These are phyloP conservation scores for Cytospora leucostoma DNA, from an alignment of 2,329 filamentous ascomycete species.

Conservation along the genomic window DNA sequence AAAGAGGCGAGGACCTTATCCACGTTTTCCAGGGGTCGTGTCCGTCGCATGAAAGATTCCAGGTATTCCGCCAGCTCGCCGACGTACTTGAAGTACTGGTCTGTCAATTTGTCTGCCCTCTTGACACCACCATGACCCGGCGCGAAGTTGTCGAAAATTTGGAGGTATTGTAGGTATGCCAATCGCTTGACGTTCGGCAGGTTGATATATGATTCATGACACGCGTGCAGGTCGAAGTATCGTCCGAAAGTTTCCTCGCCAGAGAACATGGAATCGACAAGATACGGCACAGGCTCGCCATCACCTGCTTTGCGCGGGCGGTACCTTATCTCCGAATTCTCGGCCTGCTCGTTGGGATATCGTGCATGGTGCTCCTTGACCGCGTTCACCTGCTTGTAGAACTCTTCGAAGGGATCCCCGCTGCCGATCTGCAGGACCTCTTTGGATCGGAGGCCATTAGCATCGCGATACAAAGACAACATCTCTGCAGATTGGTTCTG, in stretches of 20 bases:
- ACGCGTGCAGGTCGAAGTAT: conserved; percentile 83
- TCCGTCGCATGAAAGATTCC: conserved; percentile 83
- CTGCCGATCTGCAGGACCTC: conserved; percentile 84
- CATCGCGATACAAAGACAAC: conserved; percentile 81
- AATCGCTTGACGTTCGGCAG: conserved; percentile 82
- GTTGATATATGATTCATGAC: conserved; percentile 89
- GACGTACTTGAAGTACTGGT: conserved; percentile 90
- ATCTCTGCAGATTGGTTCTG: conserved; percentile 81
- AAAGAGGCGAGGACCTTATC: conserved; percentile 75
- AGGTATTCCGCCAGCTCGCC: conserved; percentile 79
- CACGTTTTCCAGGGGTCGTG: conserved; percentile 81
- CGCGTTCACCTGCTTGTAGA: conserved; percentile 79
- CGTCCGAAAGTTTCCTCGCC: conserved; percentile 93
- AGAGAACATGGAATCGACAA: conserved; percentile 90
- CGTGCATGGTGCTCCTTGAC: conserved; percentile 86
- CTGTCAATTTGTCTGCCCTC: conserved; percentile 81
- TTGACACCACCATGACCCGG: conserved; percentile 74
- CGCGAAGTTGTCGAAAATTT: conserved; percentile 84
- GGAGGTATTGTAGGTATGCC: conserved; percentile 90
- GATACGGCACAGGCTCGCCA: conserved; percentile 57
- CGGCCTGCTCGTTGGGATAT: conserved; percentile 92
- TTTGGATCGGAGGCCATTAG: conserved; percentile 67
- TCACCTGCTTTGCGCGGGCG: conserved; percentile 67
- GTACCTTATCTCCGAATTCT: conserved; percentile 93
- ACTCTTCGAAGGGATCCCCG: conserved; percentile 86